Conservation (phyloP, 1,284 basidiomycete species). For the Exsudoporus floridanus region DNA sequence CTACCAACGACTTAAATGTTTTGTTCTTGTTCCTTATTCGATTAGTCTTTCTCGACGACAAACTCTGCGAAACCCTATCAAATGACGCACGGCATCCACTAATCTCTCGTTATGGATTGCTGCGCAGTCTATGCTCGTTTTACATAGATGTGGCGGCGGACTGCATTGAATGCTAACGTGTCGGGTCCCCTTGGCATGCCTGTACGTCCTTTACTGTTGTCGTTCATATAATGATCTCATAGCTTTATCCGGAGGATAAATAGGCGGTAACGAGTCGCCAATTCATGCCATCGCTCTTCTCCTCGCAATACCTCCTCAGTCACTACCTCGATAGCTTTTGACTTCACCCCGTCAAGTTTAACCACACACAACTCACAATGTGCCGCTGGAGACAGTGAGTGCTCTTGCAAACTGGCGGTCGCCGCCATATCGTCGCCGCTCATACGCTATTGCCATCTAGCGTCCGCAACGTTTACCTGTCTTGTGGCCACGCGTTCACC, state of each 20-base stretch:
- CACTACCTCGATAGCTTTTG: slow-evolving; percentile 1
- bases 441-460: slow-evolving; percentile 21
- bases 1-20: slow-evolving; percentile 10
- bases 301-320: slow-evolving; percentile 1
- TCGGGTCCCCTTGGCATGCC: slow-evolving; percentile 18
- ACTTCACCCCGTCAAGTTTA: background rate
- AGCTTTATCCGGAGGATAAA: slow-evolving; percentile 29
- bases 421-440: slow-evolving; percentile 9
- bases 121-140: slow-evolving; percentile 33
- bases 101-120: slow-evolving; percentile 27
- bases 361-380: slow-evolving; percentile 26
- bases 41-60: slow-evolving; percentile 42
- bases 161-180: slow-evolving; percentile 27
- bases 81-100: slow-evolving; percentile 36
- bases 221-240: slow-evolving; percentile 28
- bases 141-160: slow-evolving; percentile 23
- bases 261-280: slow-evolving; percentile 15
- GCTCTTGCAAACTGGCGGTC: background rate
- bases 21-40: slow-evolving; percentile 29
- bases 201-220: slow-evolving; percentile 23
- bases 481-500: slow-evolving; percentile 40
- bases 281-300: slow-evolving; percentile 12
- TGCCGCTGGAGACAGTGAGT: slow-evolving; percentile 42
- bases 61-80: slow-evolving; percentile 38
- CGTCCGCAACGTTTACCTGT: slow-evolving; percentile 43